A percentile compares a stretch with the other conserved stretches of the same genome.
Evolutionary conservation across 768 basidiomycete species (phyloP).

Genomic region (Suillus subluteus): DNA sequence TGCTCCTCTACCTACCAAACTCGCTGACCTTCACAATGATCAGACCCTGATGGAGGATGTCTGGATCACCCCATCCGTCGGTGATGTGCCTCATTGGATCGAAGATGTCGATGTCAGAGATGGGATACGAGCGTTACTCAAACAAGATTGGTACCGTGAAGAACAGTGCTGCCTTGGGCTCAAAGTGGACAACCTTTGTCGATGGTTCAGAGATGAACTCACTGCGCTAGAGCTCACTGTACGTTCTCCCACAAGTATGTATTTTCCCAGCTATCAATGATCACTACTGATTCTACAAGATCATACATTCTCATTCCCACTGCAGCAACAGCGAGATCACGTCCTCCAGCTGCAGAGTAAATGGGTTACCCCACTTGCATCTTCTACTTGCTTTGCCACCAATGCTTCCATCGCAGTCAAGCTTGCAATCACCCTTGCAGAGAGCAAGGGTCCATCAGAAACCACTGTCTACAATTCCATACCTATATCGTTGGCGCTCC

Average conservation of each 20-base stretch:
- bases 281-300: not conserved
- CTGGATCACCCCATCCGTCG: not conserved
- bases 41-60: no score
- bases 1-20: constrained; percentile 7
- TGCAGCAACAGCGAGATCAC: constrained; percentile 12
- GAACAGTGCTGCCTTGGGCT: constrained; percentile 28
- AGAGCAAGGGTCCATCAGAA: not conserved
- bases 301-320: not conserved
- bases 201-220: constrained; percentile 39
- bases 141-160: constrained; percentile 33
- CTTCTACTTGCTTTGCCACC: constrained; percentile 6
- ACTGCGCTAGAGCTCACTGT: constrained; percentile 25
- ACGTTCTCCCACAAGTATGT: constrained; percentile 15
- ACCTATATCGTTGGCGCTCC: not conserved
- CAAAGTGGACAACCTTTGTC: constrained; percentile 40
- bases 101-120: constrained; percentile 33
- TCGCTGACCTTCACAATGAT: no score
- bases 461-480: not conserved
- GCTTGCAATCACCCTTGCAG: not conserved
- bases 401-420: constrained; percentile 13
- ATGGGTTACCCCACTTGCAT: constrained; percentile 24
- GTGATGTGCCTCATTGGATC: no score
- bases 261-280: not conserved
- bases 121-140: constrained; percentile 36
- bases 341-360: constrained; percentile 16